Percentiles rank a stretch among this genome's conserved stretches.
phyloP scores from a whole-genome alignment of 1,139 yeast genomes.

The Kodamaea sp. region DNA sequence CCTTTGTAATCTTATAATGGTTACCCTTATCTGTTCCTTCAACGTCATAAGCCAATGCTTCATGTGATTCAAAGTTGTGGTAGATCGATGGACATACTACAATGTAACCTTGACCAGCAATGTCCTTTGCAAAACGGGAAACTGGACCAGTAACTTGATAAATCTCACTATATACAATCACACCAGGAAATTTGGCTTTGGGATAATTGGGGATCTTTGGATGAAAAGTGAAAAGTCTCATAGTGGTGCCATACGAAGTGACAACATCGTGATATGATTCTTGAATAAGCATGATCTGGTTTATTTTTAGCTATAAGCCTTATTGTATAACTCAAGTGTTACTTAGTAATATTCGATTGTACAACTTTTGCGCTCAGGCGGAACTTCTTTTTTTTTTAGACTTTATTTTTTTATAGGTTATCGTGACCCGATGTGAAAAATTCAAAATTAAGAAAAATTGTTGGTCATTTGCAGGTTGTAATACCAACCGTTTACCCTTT shows the following conservation, averaged over 20 bases:
- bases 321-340: too few species aligned
- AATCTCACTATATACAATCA: slow-evolving; percentile 73
- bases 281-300: slow-evolving; percentile 54
- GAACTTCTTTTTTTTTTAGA: too few species aligned
- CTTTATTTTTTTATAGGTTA: too few species aligned
- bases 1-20: slow-evolving; percentile 61
- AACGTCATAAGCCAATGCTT: slow-evolving; percentile 65
- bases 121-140: slow-evolving; percentile 68
- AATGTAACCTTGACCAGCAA: slow-evolving; percentile 77
- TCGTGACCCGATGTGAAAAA: too few species aligned
- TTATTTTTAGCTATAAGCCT: too few species aligned
- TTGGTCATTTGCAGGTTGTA: too few species aligned
- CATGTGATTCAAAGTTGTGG: slow-evolving; percentile 65
- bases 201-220: slow-evolving; percentile 74
- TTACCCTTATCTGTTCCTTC: slow-evolving; percentile 79
- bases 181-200: slow-evolving; percentile 74
- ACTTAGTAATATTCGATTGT: too few species aligned
- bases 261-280: slow-evolving; percentile 63
- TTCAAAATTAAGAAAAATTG: too few species aligned
- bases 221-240: slow-evolving; percentile 64
- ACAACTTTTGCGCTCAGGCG: too few species aligned
- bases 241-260: slow-evolving; percentile 63
- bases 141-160: slow-evolving; percentile 83
- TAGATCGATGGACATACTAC: slow-evolving; percentile 77
- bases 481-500: too few species aligned